A percentile compares a stretch with the other conserved stretches of the same genome.
Evolutionary conservation across 2,329 filamentous ascomycete genomes (phyloP).

Genomic region (Alternaria consortialis): DNA sequence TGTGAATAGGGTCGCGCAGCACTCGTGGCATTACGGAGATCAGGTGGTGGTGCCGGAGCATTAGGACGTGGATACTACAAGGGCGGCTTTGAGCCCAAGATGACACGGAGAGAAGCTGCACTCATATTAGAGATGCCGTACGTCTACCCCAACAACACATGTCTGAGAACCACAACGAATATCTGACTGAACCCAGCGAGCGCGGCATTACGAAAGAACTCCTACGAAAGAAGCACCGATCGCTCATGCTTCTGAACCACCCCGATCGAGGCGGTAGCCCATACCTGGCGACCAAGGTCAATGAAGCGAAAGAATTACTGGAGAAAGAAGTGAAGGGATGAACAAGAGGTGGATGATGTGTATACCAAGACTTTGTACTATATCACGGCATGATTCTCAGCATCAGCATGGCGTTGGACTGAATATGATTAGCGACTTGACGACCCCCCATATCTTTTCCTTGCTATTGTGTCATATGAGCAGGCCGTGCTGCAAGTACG

Average conservation of each 20-base stretch:
- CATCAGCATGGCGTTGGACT: conserved; percentile 36
- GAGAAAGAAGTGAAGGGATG: conserved; percentile 69
- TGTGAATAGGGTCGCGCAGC: conserved; percentile 82
- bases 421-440: conserved; percentile 10
- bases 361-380: conserved; percentile 35
- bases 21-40: conserved; percentile 86
- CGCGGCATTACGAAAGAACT: conserved; percentile 89
- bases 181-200: conserved; percentile 67
- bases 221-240: conserved; percentile 92
- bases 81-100: conserved; percentile 95
- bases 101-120: conserved; percentile 90
- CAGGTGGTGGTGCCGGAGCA: conserved; percentile 72
- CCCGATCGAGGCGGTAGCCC: conserved; percentile 96
- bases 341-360: conserved; percentile 4
- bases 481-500: too few relatives aligned
- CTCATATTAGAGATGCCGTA: conserved; percentile 92
- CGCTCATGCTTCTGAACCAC: conserved; percentile 96
- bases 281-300: conserved; percentile 96
- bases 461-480: too few relatives aligned
- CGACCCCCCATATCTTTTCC: background rate
- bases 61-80: conserved; percentile 96
- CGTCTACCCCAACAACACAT: conserved; percentile 33
- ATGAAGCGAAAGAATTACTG: conserved; percentile 95
- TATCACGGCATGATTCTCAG: conserved; percentile 28
- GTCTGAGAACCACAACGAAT: too few relatives aligned